Conservation (phyloP, 2,329 filamentous ascomycete species). For the Monosporascus sp. region DNA sequence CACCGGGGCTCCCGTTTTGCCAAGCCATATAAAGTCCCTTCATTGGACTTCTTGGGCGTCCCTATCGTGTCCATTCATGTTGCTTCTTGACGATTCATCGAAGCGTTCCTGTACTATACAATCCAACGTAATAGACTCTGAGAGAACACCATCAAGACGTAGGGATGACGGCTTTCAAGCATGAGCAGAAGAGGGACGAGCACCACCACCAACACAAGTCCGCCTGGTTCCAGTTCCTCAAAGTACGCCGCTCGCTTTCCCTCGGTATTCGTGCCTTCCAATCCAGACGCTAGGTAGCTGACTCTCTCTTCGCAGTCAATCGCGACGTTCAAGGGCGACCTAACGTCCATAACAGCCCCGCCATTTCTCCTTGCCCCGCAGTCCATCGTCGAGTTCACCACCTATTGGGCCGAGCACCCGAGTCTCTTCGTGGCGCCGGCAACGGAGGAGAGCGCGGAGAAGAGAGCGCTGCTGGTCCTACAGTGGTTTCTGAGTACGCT, state of each 20-base stretch:
- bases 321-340: constrained; percentile 75
- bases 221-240: constrained; percentile 24
- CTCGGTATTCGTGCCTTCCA: neutral
- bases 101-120: too few species aligned
- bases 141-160: too few species aligned
- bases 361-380: constrained; percentile 77
- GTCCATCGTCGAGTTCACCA: constrained; percentile 73
- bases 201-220: constrained; percentile 20
- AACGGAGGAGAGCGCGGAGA: constrained; percentile 70
- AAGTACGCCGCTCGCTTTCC: constrained; percentile 9
- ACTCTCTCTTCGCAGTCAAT: constrained; percentile 50
- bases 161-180: neutral
- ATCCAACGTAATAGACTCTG: neutral
- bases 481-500: constrained; percentile 95
- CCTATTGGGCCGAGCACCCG: constrained; percentile 79
- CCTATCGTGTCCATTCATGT: too few species aligned
- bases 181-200: constrained; percentile 18
- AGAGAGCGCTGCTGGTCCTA: constrained; percentile 79
- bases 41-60: too few species aligned
- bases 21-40: too few species aligned
- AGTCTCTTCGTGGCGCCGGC: constrained; percentile 76
- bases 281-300: constrained; percentile 1
- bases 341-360: constrained; percentile 73
- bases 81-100: too few species aligned
- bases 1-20: too few species aligned